Percentiles rank a stretch among this genome's conserved stretches.
These are phyloP conservation scores for Haplosporangium gracile DNA, from an alignment of 192 early-diverging fungal genomes.

Conservation along the genomic window DNA sequence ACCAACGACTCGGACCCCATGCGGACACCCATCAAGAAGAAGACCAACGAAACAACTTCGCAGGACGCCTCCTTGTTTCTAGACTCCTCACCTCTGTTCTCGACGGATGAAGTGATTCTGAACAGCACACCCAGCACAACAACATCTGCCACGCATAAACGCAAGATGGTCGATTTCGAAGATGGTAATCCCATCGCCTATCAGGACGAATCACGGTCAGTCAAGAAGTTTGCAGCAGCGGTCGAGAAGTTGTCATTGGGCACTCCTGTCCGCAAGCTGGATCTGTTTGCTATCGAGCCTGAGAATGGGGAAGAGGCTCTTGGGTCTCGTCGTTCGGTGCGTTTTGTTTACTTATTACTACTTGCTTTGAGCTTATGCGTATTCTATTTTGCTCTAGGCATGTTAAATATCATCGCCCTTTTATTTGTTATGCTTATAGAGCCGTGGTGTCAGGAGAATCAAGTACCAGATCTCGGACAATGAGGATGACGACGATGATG, in stretches of 20 bases:
- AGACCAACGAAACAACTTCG: background rate
- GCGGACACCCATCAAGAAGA: conserved; percentile 22
- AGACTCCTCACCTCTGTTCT: conserved; percentile 24
- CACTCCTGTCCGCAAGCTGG: conserved; percentile 21
- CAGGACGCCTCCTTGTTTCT: background rate
- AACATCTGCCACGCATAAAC: conserved; percentile 11
- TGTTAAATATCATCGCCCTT: background rate
- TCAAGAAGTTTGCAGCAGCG: conserved; percentile 51
- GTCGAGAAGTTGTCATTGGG: conserved; percentile 40
- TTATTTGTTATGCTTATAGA: conserved; percentile 13
- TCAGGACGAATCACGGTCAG: conserved; percentile 19
- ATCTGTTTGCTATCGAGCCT: conserved; percentile 1
- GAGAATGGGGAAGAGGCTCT: conserved; percentile 10
- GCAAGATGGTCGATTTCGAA: conserved; percentile 36
- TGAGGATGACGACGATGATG: conserved; percentile 32
- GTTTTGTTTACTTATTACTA: background rate
- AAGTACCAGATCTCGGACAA: conserved; percentile 39
- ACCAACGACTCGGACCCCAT: background rate
- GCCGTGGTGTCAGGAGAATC: conserved; percentile 33
- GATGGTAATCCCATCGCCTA: conserved; percentile 12
- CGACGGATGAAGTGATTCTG: conserved; percentile 29
- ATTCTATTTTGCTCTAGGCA: background rate
- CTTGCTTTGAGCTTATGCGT: background rate
- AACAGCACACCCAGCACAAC: background rate
- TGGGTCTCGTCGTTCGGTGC: conserved; percentile 35